A percentile compares a stretch with the other conserved stretches of the same genome.
Evolutionary conservation across 768 basidiomycete species (phyloP).

Genomic region (Strobilomyces echinocephalus): DNA sequence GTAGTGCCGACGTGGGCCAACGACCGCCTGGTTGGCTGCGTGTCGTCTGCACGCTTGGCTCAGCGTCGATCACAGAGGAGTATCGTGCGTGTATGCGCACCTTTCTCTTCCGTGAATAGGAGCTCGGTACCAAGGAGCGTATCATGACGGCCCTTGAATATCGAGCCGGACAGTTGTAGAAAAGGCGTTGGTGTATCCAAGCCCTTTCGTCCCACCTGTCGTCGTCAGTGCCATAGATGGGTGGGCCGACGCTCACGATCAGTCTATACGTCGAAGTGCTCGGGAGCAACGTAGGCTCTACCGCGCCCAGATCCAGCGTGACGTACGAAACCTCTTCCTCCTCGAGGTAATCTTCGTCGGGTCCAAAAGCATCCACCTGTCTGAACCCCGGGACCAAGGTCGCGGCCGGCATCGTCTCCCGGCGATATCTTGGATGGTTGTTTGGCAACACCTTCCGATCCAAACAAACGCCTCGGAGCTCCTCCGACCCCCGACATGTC

Average conservation of each 20-base stretch:
- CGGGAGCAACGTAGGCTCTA: slow-evolving; percentile 72
- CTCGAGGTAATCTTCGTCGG: slow-evolving; percentile 62
- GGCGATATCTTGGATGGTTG: slow-evolving; percentile 5
- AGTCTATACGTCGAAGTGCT: slow-evolving; percentile 65
- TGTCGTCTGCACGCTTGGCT: slow-evolving; percentile 31
- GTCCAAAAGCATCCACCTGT: slow-evolving; percentile 63
- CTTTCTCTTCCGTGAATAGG: slow-evolving; percentile 66
- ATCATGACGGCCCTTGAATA: slow-evolving; percentile 68
- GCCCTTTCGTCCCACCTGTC: slow-evolving; percentile 41
- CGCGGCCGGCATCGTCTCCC: slow-evolving; percentile 15
- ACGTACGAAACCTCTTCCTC: slow-evolving; percentile 56
- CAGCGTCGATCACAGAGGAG: background rate
- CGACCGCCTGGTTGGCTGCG: slow-evolving; percentile 46
- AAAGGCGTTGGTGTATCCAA: slow-evolving; percentile 75
- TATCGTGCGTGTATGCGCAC: slow-evolving; percentile 28
- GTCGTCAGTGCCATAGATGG: background rate
- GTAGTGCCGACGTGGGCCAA: slow-evolving; percentile 57
- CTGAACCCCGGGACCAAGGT: slow-evolving; percentile 54
- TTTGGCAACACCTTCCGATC: slow-evolving; percentile 24
- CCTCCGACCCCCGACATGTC: slow-evolving; percentile 16
- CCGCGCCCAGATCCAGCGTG: slow-evolving; percentile 65
- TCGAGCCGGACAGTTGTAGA: slow-evolving; percentile 70
- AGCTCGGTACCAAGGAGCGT: slow-evolving; percentile 70
- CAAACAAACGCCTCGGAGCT: slow-evolving; percentile 21
- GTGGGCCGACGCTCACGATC: slow-evolving; percentile 47